Base-by-base conservation (phyloP, 768 basidiomycete species). In the Sutorius australiensis region DNA sequence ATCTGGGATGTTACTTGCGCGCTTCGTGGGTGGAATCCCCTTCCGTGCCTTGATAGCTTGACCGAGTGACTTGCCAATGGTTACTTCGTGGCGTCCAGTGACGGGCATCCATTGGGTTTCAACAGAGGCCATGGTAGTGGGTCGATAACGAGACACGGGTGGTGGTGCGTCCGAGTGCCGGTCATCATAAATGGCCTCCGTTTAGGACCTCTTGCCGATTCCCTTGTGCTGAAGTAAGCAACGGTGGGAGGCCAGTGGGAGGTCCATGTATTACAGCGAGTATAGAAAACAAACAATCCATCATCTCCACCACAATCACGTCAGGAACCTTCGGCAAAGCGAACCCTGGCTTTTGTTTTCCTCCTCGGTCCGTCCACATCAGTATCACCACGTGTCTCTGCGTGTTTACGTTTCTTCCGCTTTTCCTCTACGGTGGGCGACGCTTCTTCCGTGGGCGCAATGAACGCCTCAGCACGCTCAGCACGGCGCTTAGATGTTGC, bases 401-500 rank as follows among this genome's bases (percentile, higher is more conserved):
- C 78, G 59, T 76, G 77, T 51, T 68, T 71, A 44, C 72, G 81
- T 58, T 73, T 75, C 68, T 80, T 82, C 65, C 80, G 80, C 67
- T 87, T 92, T 67, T 92, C 86, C 67, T 87, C 87, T 14, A 93
- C 82, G 1, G 84, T 86, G 1, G 82, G 83, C 21, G 78, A 88
- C 2, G 79, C 80, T 19, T 74, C 73, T 68, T 99, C 95, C n/a
- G 72, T 77, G 2, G 97, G 97, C 2, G 94, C 91, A 42, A 94
- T 77, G 51, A 90, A 98, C 0, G 81, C 91, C 69, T 92, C 86
- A 49, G 91, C 90, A 19, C 97, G 86, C 67, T 90, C 84, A 21
- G 83, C 87, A 41, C 78, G 82, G 50, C 86, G 83, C 62, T 84
- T 81, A 21, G 80, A 84, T 5, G 82, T 81, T 11, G 79, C 77